Conservation (phyloP, 257 asterid genomes). For the Euphrasia confusa region DNA sequence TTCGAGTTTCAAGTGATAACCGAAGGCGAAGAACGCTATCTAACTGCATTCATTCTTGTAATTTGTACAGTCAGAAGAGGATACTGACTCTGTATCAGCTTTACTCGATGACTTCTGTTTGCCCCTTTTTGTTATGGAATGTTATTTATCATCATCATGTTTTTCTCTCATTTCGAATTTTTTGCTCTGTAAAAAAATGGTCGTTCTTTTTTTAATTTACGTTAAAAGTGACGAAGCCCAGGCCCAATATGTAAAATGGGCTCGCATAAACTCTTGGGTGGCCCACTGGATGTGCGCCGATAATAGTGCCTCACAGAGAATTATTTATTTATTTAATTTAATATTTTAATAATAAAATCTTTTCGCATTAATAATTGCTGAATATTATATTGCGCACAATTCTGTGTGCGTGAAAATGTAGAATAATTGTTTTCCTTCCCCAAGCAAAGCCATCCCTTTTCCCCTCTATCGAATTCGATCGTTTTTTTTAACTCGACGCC, state of each 20-base stretch:
- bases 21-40: constrained; percentile 22
- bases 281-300: constrained; percentile 33
- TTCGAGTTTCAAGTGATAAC: constrained; percentile 32
- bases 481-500: not conserved
- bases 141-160: constrained; percentile 25
- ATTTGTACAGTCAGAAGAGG: constrained; percentile 32
- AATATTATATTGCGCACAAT: constrained; percentile 9
- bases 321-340: not conserved
- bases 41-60: constrained; percentile 43
- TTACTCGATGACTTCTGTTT: constrained; percentile 8
- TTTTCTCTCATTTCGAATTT: not conserved
- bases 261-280: not conserved
- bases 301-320: constrained; percentile 32
- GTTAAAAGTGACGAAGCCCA: not conserved
- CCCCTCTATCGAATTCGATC: not conserved
- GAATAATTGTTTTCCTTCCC: not conserved
- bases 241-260: constrained; percentile 21
- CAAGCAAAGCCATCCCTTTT: not conserved
- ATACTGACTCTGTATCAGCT: constrained; percentile 40
- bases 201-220: not conserved
- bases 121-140: constrained; percentile 22
- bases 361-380: constrained; percentile 25
- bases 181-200: not conserved
- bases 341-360: constrained; percentile 26
- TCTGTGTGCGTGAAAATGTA: constrained; percentile 24